A percentile compares a stretch with the other conserved stretches of the same genome.
Evolutionary conservation across 495 filamentous ascomycete species (phyloP).

Genomic region (Thermothielavioides terrestris): DNA sequence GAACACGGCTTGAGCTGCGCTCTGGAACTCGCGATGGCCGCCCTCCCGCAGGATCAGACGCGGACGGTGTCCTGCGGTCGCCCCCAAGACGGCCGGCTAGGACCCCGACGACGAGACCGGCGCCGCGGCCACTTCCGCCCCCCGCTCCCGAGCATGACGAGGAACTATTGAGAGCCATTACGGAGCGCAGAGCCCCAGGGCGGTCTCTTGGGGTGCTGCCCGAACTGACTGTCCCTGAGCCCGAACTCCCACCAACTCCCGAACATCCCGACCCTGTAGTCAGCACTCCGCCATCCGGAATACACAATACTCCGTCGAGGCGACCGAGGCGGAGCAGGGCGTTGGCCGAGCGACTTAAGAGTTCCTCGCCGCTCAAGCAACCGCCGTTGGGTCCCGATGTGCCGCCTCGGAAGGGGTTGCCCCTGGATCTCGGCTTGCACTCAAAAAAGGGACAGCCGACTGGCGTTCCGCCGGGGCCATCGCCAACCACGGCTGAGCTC

Average conservation of each 20-base stretch:
- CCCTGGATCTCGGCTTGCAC: background rate
- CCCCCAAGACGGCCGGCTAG: slow-evolving; percentile 23
- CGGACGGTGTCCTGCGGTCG: slow-evolving; percentile 32
- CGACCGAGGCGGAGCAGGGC: slow-evolving; percentile 32
- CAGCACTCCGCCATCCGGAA: slow-evolving; percentile 43
- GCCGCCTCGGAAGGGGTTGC: background rate
- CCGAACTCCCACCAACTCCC: slow-evolving; percentile 63
- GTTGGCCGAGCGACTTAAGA: slow-evolving; percentile 33
- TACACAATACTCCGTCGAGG: slow-evolving; percentile 45
- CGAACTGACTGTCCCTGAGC: slow-evolving; percentile 39
- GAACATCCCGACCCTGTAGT: slow-evolving; percentile 48
- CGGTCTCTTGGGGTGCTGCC: slow-evolving; percentile 35
- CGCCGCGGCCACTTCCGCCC: slow-evolving; percentile 32
- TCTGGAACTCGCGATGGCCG: slow-evolving; percentile 13
- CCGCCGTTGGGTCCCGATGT: slow-evolving; percentile 15
- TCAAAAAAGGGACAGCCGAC: background rate
- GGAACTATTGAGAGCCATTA: slow-evolving; percentile 37
- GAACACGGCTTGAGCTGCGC: slow-evolving; percentile 9
- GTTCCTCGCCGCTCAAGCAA: slow-evolving; percentile 39
- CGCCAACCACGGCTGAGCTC: slow-evolving; percentile 16
- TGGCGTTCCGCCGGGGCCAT: background rate
- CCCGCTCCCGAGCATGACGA: slow-evolving; percentile 35
- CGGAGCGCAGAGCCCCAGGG: slow-evolving; percentile 23
- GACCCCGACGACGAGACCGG: slow-evolving; percentile 27
- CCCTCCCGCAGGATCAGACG: slow-evolving; percentile 21